phyloP scores from a whole-genome alignment of 768 basidiomycete species.

The Termitomyces sp. region DNA sequence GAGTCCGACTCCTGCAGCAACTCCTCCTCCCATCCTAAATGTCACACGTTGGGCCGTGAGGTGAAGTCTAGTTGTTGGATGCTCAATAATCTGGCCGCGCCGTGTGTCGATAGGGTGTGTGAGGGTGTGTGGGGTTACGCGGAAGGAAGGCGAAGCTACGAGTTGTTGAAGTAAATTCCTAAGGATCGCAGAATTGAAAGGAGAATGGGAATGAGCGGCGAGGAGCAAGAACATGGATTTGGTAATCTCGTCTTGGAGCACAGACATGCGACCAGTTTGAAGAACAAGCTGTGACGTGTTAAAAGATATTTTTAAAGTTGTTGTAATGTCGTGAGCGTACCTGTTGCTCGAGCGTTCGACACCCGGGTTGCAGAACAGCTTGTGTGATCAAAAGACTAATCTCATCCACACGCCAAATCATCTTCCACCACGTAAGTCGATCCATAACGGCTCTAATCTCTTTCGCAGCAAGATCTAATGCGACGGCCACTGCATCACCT shows the following conservation, averaged over 20 bases:
- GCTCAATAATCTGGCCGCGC: slow-evolving; percentile 43
- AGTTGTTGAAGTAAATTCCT: slow-evolving; percentile 54
- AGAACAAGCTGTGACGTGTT: slow-evolving; percentile 46
- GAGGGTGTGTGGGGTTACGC: slow-evolving; percentile 39
- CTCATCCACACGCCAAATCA: slow-evolving; percentile 41
- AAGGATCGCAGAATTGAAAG: slow-evolving; percentile 50
- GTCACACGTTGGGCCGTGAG: slow-evolving; percentile 56
- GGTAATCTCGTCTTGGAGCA: slow-evolving; percentile 38
- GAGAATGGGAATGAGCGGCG: slow-evolving; percentile 28
- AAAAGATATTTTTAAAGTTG: not conserved
- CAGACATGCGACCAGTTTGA: slow-evolving; percentile 54
- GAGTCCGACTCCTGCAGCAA: slow-evolving; percentile 42
- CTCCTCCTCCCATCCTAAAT: slow-evolving; percentile 41
- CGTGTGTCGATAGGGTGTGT: slow-evolving; percentile 46
- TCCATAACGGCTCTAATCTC: slow-evolving; percentile 35
- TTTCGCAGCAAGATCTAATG: slow-evolving; percentile 29
- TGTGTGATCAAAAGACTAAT: slow-evolving; percentile 30
- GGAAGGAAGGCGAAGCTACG: slow-evolving; percentile 36
- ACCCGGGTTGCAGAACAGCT: slow-evolving; percentile 36
- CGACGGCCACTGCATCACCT: slow-evolving; percentile 26
- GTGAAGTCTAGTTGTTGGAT: slow-evolving; percentile 57
- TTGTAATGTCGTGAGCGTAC: slow-evolving; percentile 21
- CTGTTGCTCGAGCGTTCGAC: slow-evolving; percentile 43
- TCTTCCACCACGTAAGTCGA: slow-evolving; percentile 40
- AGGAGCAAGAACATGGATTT: slow-evolving; percentile 34